Percentiles rank a stretch among this genome's conserved stretches.
Evolutionary conservation across 495 filamentous ascomycete genomes (phyloP).

Genomic region (Neurospora terricola): DNA sequence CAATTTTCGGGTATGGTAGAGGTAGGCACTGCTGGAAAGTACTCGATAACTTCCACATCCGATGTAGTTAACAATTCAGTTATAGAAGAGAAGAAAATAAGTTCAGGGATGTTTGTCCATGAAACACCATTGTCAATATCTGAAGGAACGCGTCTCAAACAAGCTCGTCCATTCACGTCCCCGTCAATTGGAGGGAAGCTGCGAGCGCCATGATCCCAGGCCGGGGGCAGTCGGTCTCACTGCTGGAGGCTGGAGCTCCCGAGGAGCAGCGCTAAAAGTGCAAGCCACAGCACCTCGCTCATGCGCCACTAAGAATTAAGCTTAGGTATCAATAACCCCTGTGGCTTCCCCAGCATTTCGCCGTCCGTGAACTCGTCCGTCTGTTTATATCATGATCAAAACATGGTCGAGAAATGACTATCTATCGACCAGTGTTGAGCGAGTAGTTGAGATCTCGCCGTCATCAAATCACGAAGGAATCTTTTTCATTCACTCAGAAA

Average conservation of each 20-base stretch:
- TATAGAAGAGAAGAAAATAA: neutral
- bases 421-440: neutral
- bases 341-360: neutral
- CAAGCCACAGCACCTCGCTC: neutral
- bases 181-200: neutral
- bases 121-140: neutral
- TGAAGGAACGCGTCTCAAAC: neutral
- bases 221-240: neutral
- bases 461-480: neutral
- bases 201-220: neutral
- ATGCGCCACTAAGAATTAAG: neutral
- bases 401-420: neutral
- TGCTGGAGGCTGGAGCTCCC: neutral
- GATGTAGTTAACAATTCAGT: neutral
- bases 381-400: neutral
- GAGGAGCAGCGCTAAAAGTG: neutral
- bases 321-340: neutral
- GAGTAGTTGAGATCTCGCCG: neutral
- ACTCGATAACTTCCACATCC: neutral
- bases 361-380: neutral
- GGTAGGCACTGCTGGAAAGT: neutral
- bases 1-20: neutral
- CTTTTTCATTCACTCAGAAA: neutral
- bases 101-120: neutral
- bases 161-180: neutral